These are phyloP conservation scores for Tremella mesenterica DNA, from an alignment of 768 basidiomycete species.

Conservation along the genomic window DNA sequence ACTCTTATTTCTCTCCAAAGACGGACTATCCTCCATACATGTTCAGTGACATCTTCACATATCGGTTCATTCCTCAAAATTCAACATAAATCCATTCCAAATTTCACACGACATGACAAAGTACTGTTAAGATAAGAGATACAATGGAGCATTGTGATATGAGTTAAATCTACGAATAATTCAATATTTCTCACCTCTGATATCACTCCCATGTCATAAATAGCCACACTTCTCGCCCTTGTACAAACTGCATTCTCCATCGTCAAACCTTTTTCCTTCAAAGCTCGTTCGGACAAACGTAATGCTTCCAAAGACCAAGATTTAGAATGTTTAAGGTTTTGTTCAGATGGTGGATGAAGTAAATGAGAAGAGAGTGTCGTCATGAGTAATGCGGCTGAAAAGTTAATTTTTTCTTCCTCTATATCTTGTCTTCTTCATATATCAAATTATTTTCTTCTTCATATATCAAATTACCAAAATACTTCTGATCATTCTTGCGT, in stretches of 20 bases:
- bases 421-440: background rate
- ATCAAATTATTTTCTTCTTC: too few species aligned
- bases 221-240: slow-evolving; percentile 27
- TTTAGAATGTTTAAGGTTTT: slow-evolving; percentile 32
- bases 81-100: background rate
- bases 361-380: slow-evolving; percentile 40
- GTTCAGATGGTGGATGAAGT: slow-evolving; percentile 23
- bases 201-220: slow-evolving; percentile 41
- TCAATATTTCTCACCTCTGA: slow-evolving; percentile 34
- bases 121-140: background rate
- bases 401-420: background rate
- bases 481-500: too few species aligned
- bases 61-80: background rate
- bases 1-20: too few species aligned
- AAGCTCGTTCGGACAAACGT: slow-evolving; percentile 28
- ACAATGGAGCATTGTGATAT: background rate
- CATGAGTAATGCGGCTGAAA: slow-evolving; percentile 30
- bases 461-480: too few species aligned
- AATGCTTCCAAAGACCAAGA: slow-evolving; percentile 39
- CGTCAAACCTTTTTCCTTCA: slow-evolving; percentile 9
- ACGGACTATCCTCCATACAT: too few species aligned
- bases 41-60: background rate
- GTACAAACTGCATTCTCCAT: slow-evolving; percentile 23
- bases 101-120: background rate
- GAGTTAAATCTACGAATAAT: background rate